A percentile compares a stretch with the other conserved stretches of the same genome.
Evolutionary conservation across 805 yeast species (phyloP).

Genomic region (Kazachstania africana): DNA sequence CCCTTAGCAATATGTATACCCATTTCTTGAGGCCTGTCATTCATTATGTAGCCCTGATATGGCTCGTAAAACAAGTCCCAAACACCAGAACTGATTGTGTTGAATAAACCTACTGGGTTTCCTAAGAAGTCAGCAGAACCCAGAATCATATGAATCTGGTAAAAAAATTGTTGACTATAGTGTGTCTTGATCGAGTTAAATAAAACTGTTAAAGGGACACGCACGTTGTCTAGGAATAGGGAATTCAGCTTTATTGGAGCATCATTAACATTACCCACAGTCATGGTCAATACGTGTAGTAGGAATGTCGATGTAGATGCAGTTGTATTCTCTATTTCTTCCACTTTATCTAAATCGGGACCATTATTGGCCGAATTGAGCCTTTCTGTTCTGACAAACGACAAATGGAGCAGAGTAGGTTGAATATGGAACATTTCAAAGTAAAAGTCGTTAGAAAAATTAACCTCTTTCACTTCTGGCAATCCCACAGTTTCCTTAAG

Average conservation of each 20-base stretch:
- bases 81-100: conserved; percentile 86
- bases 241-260: conserved; percentile 91
- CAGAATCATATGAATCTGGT: conserved; percentile 80
- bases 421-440: conserved; percentile 89
- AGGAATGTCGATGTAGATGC: conserved; percentile 44
- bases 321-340: conserved; percentile 1
- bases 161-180: conserved; percentile 83
- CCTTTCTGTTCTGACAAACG: conserved; percentile 83
- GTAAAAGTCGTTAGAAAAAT: conserved; percentile 62
- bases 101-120: conserved; percentile 94
- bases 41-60: conserved; percentile 87
- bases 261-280: conserved; percentile 91
- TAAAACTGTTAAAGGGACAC: conserved; percentile 73
- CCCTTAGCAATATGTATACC: conserved; percentile 96
- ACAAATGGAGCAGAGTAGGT: conserved; percentile 77
- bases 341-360: conserved; percentile 2
- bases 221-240: conserved; percentile 72
- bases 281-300: conserved; percentile 84
- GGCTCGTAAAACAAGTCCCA: conserved; percentile 96
- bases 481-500: conserved; percentile 37
- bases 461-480: conserved; percentile 54
- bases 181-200: conserved; percentile 65
- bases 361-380: conserved; percentile 54
- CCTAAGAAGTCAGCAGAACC: conserved; percentile 97
- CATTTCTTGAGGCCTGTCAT: conserved; percentile 89